These are phyloP conservation scores for Trametes gibbosa DNA, from an alignment of 768 basidiomycete genomes.

Conservation along the genomic window DNA sequence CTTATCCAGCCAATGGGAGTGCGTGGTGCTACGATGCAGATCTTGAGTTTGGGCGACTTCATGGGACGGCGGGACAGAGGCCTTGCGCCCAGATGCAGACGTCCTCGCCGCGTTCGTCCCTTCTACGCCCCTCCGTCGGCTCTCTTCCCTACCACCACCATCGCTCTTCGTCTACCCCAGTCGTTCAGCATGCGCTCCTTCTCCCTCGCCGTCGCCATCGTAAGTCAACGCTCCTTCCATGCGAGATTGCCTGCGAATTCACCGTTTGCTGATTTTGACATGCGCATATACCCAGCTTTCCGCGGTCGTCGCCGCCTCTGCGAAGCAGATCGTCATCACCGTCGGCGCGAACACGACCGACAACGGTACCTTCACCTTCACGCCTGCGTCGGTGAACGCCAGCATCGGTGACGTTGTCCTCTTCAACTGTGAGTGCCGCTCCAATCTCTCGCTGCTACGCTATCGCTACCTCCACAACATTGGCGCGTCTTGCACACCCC, in stretches of 20 bases:
- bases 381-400: constrained; percentile 44
- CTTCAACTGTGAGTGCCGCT: constrained; percentile 50
- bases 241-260: not conserved
- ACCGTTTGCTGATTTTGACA: no score
- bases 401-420: constrained; percentile 45
- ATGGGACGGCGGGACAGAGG: not conserved
- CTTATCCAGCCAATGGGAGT: constrained; percentile 10
- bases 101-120: not conserved
- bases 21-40: not conserved
- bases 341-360: constrained; percentile 44
- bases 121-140: constrained; percentile 1
- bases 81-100: not conserved
- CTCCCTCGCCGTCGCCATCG: constrained; percentile 17
- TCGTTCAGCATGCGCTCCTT: constrained; percentile 23
- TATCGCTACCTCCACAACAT: not conserved
- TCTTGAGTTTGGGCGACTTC: not conserved
- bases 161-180: constrained; percentile 10
- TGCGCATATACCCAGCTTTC: constrained; percentile 6
- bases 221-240: constrained; percentile 13
- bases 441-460: not conserved
- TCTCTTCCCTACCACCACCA: constrained; percentile 19
- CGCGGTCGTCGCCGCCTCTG: constrained; percentile 24
- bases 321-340: constrained; percentile 42
- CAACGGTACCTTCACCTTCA: constrained; percentile 45
- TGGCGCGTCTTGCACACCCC: not conserved